Evolutionary conservation across 2,329 filamentous ascomycete genomes (phyloP), one percentile per base, ranked within the genome.

Genomic region (Aspergillus sp.): DNA sequence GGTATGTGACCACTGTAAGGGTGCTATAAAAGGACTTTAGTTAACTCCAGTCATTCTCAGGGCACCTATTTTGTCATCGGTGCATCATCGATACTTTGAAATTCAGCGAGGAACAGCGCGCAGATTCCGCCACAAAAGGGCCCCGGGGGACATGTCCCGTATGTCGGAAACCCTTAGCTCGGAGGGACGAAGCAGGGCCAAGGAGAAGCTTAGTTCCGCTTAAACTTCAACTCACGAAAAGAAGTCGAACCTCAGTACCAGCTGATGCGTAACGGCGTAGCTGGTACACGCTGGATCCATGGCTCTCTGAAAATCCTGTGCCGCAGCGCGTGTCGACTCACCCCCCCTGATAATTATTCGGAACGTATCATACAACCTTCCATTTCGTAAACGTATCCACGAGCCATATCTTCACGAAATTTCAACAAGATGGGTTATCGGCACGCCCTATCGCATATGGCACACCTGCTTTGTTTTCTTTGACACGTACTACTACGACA

Each of bases 11-110:
- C n/a, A n/a, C 13, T 45, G 10, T 30, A 30, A 30, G 25, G 9
- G 10, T 30, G 13, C 7, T 7, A 30, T 12, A 12, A 30, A 30
- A 30, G 25, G 25, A 12, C 1, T 42, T 19, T 19, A 43, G 25
- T 15, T 50, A 22, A 42, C 38, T 49, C 48, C 55, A 15, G 58
- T 39, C 58, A 17, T 2, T 32, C 9, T 15, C 48, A 82, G 79
- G 81, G 0, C 81, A 84, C 58, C 69, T 84, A 20, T 84, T 83
- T 63, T 84, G 81, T 60, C 80, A 84, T 56, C 76, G 76, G 32
- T 84, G 81, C 55, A 75, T 84, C 38, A 74, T 78, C 44, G 77
- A 82, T 59, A 77, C 79, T n/a, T 65, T 84, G 15, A 77, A 77
- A 35, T 76, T 75, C 22, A 74, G 75, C 39, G 78, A 81, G 54